These are phyloP conservation scores for Coniochaeta ligniaria DNA, from an alignment of 2,329 filamentous ascomycete genomes.

Conservation along the genomic window DNA sequence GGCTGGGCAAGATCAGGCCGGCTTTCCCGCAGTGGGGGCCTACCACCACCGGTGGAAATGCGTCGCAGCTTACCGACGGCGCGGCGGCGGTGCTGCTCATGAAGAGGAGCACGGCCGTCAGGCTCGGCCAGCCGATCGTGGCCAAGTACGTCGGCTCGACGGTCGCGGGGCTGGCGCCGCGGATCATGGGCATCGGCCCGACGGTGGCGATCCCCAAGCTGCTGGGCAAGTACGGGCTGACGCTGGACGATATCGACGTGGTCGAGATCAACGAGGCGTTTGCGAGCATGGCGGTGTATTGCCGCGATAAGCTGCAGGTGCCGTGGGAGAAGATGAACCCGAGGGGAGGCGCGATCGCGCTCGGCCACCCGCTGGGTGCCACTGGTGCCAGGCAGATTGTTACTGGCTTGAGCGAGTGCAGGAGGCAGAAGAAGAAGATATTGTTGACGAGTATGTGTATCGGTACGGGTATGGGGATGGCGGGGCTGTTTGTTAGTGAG, in stretches of 20 bases:
- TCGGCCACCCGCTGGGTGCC: conserved; percentile 75
- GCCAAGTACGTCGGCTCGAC: conserved; percentile 93
- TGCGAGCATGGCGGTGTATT: conserved; percentile 96
- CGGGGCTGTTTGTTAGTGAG: conserved; percentile 59
- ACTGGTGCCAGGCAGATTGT: conserved; percentile 79
- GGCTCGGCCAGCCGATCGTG: conserved; percentile 83
- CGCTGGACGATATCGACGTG: conserved; percentile 77
- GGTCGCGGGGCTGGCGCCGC: conserved; percentile 79
- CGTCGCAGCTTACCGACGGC: conserved; percentile 90
- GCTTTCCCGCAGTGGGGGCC: conserved; percentile 89
- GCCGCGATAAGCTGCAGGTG: conserved; percentile 63
- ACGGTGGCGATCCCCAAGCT: conserved; percentile 74
- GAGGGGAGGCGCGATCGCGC: conserved; percentile 72
- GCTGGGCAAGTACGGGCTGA: conserved; percentile 69
- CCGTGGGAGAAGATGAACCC: conserved; percentile 74
- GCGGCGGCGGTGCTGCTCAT: conserved; percentile 85
- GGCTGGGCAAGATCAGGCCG: conserved; percentile 73
- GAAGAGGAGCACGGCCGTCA: conserved; percentile 84
- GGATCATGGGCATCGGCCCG: conserved; percentile 94
- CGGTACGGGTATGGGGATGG: conserved; percentile 63
- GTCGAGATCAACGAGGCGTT: conserved; percentile 97
- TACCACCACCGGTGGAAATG: conserved; percentile 85
- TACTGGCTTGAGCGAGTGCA: conserved; percentile 79
- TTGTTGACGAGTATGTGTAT: conserved; percentile 88
- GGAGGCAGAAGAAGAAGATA: conserved; percentile 82